These are phyloP conservation scores for Capsicum rhomboideum DNA, from an alignment of 257 asterid genomes.

Conservation along the genomic window DNA sequence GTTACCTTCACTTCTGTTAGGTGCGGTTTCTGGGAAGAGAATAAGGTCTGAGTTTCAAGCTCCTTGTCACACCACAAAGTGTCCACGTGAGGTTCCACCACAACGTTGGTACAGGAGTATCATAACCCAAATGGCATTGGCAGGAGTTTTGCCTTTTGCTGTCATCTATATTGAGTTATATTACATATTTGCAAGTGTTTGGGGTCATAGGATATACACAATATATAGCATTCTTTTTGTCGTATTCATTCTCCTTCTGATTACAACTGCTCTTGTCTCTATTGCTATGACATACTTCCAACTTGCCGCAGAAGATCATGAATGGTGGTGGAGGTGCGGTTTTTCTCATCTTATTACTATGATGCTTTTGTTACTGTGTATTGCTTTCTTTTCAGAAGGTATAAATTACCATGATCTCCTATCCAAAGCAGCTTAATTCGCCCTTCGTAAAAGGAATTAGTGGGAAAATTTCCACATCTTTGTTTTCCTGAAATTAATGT, in stretches of 20 bases:
- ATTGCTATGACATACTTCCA: slow-evolving; percentile 9
- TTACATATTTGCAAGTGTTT: slow-evolving; percentile 12
- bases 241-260: slow-evolving; percentile 5
- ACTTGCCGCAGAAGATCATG: slow-evolving; percentile 12
- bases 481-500: neutral
- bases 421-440: neutral
- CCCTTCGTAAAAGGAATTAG: neutral
- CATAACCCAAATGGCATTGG: slow-evolving; percentile 14
- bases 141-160: slow-evolving; percentile 13
- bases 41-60: slow-evolving; percentile 1
- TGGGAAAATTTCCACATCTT: neutral
- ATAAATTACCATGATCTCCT: neutral
- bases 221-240: slow-evolving; percentile 6
- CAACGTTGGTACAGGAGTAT: slow-evolving; percentile 8
- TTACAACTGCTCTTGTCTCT: slow-evolving; percentile 6
- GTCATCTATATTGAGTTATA: slow-evolving; percentile 8
- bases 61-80: slow-evolving; percentile 15
- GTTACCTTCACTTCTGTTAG: slow-evolving; percentile 13
- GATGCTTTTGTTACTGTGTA: neutral
- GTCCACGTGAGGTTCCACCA: slow-evolving; percentile 14
- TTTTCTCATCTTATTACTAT: neutral
- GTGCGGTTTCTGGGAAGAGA: slow-evolving; percentile 7
- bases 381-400: neutral
- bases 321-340: slow-evolving; percentile 21
- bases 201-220: slow-evolving; percentile 17